These are phyloP conservation scores for Epichloe festucae DNA, from an alignment of 2,329 filamentous ascomycete species.

Conservation along the genomic window DNA sequence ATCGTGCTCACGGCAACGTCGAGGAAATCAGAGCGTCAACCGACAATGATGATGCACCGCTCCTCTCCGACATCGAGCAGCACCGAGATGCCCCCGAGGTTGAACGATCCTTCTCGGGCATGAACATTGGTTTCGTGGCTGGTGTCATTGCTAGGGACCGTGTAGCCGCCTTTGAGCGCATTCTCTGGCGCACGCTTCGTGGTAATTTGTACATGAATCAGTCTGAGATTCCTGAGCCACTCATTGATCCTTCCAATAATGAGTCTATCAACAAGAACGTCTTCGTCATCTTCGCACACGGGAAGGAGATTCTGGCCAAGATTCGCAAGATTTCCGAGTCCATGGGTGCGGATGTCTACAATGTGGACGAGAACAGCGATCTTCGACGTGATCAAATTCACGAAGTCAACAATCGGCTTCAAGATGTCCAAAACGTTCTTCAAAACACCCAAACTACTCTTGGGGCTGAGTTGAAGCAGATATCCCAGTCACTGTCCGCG, in stretches of 20 bases:
- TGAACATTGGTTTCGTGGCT: constrained; percentile 98
- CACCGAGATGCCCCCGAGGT: constrained; percentile 55
- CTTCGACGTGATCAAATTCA: constrained; percentile 90
- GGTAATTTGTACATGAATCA: constrained; percentile 99
- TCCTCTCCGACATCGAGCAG: constrained; percentile 87
- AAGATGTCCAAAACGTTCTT: constrained; percentile 83
- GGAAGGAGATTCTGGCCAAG: constrained; percentile 96
- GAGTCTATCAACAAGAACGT: constrained; percentile 94
- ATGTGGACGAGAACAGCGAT: constrained; percentile 94
- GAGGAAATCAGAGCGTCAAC: constrained; percentile 90
- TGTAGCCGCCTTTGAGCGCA: constrained; percentile 90
- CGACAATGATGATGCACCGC: constrained; percentile 82
- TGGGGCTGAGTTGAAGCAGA: constrained; percentile 84
- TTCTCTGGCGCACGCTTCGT: constrained; percentile 91
- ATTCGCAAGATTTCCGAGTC: constrained; percentile 98
- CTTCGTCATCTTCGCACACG: constrained; percentile 97
- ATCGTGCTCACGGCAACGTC: constrained; percentile 87
- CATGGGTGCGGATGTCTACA: constrained; percentile 89
- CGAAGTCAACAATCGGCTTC: constrained; percentile 87
- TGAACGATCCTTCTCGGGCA: constrained; percentile 82
- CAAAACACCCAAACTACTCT: constrained; percentile 91
- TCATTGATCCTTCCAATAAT: constrained; percentile 85
- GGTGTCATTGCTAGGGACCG: constrained; percentile 90
- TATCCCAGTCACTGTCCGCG: constrained; percentile 79
- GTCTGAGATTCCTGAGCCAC: constrained; percentile 88